Conservation (phyloP, 768 basidiomycete genomes). For the Bullera alba region DNA sequence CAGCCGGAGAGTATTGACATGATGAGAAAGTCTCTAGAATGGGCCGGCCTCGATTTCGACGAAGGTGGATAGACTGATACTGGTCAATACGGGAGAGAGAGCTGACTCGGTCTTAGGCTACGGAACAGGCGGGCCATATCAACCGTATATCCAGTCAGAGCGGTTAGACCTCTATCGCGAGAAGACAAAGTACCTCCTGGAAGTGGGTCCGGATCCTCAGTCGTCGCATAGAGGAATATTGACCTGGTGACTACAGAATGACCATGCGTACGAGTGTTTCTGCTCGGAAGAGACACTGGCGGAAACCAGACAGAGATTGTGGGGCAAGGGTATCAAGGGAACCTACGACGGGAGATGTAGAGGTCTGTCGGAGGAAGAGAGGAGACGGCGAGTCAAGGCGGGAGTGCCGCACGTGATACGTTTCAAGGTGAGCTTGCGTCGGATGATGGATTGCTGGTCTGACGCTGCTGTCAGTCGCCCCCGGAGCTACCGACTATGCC, state of each 20-base stretch:
- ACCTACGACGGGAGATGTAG: slow-evolving; percentile 83
- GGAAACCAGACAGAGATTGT: slow-evolving; percentile 62
- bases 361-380: slow-evolving; percentile 79
- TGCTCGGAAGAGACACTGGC: slow-evolving; percentile 68
- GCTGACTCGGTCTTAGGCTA: too few relatives aligned
- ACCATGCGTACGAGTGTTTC: slow-evolving; percentile 91
- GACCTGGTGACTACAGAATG: slow-evolving; percentile 53
- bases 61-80: too few relatives aligned
- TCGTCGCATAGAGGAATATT: neutral
- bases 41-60: slow-evolving; percentile 89
- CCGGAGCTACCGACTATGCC: slow-evolving; percentile 52
- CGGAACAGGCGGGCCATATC: slow-evolving; percentile 63
- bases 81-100: too few relatives aligned
- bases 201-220: slow-evolving; percentile 52
- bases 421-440: slow-evolving; percentile 58
- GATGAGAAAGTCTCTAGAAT: slow-evolving; percentile 66
- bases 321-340: slow-evolving; percentile 65
- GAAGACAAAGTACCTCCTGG: slow-evolving; percentile 66
- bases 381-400: slow-evolving; percentile 61
- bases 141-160: slow-evolving; percentile 91
- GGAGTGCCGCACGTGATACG: slow-evolving; percentile 78
- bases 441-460: neutral
- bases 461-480: neutral
- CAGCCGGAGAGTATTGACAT: slow-evolving; percentile 67
- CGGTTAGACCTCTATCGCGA: slow-evolving; percentile 73